Evolutionary conservation across 768 basidiomycete species (phyloP), one percentile per base, ranked within the genome.

Genomic region (Gloeopeniophorella convolvens): DNA sequence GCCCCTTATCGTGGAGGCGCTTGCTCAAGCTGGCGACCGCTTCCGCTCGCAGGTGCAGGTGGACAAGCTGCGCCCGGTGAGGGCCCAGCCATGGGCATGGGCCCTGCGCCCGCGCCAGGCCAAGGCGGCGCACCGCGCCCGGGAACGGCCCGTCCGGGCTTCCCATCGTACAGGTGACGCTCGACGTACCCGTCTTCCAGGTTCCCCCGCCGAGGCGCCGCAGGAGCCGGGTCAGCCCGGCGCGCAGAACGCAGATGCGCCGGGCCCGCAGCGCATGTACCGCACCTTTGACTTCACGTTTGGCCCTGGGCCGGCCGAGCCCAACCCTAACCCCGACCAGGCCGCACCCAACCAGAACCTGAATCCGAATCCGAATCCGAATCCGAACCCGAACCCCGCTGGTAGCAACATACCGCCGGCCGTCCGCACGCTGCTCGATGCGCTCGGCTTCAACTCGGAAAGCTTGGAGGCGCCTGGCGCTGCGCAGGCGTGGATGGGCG

Each of bases 11-110:
- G 42, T 47, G 12, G 51, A 56, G 24, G 46, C 41, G n/a, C 35
- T 54, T 39, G 42, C 51, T 9, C 35, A 54, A 23, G 54, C 54
- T 24, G 41, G 45, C n/a, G 50, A 46, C 18, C 51, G 49, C 9
- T 30, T 45, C 21, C 53, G 48, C 28, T 33, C 32, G 12, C 41
- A 21, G 50, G 26, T 18, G 13, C 49, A 45, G 42, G 42, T 20
- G 42, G 12, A 28, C 10, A 23, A 3, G 7, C 24, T 23, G 10
- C 11, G 10, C 9, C 10, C 16, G 50, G 43, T 15, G 42, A 44
- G 30, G 53, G 50, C 3, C 20, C 32, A 13, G 16, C 37, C 37
- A 47, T 35, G 16, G 46, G 46, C n/a, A n/a, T n/a, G n/a, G n/a
- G n/a, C n/a, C n/a, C n/a, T n/a, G n/a, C n/a, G n/a, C 42, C 53